Conservation (phyloP, 768 basidiomycete genomes). For the Paxillus rubicundulus region DNA sequence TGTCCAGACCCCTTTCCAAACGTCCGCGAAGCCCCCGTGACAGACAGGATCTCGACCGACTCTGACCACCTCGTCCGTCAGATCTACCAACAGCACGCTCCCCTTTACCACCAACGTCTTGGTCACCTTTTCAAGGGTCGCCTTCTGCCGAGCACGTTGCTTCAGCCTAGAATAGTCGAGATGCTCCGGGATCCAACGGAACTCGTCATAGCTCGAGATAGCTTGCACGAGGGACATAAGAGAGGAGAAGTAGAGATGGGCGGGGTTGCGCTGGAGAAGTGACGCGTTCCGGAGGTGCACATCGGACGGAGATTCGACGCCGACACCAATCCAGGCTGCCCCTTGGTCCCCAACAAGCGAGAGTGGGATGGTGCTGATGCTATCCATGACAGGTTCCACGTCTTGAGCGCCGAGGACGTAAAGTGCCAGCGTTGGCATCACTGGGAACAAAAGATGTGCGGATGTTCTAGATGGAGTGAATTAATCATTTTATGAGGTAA, state of each 20-base stretch:
- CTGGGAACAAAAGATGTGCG: slow-evolving; percentile 53
- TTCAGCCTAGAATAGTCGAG: slow-evolving; percentile 55
- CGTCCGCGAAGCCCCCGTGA: slow-evolving; percentile 58
- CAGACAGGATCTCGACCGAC: slow-evolving; percentile 47
- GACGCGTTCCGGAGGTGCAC: slow-evolving; percentile 61
- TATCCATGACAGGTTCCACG: slow-evolving; percentile 11
- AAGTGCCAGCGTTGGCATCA: slow-evolving; percentile 50
- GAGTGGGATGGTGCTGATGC: neutral
- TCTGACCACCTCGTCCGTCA: slow-evolving; percentile 53
- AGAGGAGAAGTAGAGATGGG: slow-evolving; percentile 50
- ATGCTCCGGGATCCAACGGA: slow-evolving; percentile 52
- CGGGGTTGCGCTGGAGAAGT: slow-evolving; percentile 52
- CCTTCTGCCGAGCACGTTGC: slow-evolving; percentile 57
- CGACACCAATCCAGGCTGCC: slow-evolving; percentile 43
- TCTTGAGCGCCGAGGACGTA: slow-evolving; percentile 46
- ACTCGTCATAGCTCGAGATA: slow-evolving; percentile 55
- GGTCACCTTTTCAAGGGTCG: slow-evolving; percentile 50
- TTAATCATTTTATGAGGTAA: neutral
- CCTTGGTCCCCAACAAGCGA: slow-evolving; percentile 6
- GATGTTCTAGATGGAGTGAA: slow-evolving; percentile 35
- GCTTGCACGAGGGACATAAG: slow-evolving; percentile 51
- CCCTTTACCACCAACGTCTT: slow-evolving; percentile 55
- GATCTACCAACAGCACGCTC: slow-evolving; percentile 46
- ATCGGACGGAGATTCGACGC: slow-evolving; percentile 50
- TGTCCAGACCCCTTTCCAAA: slow-evolving; percentile 58